A percentile compares a stretch with the other conserved stretches of the same genome.
phyloP scores from a whole-genome alignment of 2,329 filamentous ascomycete genomes.

The Exophiala oligosperma region DNA sequence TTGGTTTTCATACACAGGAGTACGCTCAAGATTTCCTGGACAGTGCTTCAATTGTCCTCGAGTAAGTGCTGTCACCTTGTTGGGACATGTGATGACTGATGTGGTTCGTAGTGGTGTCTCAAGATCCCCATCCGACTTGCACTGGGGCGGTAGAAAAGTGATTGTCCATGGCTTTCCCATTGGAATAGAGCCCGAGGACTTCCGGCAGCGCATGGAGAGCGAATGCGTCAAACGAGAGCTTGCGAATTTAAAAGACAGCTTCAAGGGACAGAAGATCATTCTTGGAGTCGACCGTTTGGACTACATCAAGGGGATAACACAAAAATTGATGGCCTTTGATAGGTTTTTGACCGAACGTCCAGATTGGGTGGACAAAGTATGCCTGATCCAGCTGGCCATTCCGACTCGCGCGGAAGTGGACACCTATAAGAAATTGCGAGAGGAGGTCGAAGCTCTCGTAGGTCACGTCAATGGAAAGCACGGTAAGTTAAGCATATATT shows the following conservation, averaged over 20 bases:
- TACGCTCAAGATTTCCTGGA: slow-evolving; percentile 90
- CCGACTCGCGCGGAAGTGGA: slow-evolving; percentile 83
- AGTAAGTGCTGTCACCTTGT: slow-evolving; percentile 34
- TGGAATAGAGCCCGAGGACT: slow-evolving; percentile 93
- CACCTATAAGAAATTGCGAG: slow-evolving; percentile 89
- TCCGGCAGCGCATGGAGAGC: slow-evolving; percentile 75
- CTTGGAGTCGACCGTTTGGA: slow-evolving; percentile 91
- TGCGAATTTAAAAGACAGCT: slow-evolving; percentile 73
- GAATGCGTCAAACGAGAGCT: slow-evolving; percentile 80
- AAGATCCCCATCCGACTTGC: slow-evolving; percentile 70
- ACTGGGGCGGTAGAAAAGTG: slow-evolving; percentile 78
- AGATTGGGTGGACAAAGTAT: slow-evolving; percentile 90
- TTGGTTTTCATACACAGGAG: slow-evolving; percentile 98
- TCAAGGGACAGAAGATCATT: slow-evolving; percentile 85
- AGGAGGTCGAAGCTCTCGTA: slow-evolving; percentile 87
- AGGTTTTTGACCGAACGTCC: slow-evolving; percentile 90
- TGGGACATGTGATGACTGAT: not conserved
- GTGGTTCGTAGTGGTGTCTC: slow-evolving; percentile 2
- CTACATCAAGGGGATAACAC: slow-evolving; percentile 95
- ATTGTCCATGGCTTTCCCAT: slow-evolving; percentile 91
- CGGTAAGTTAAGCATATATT: slow-evolving; percentile 42
- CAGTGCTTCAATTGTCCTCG: slow-evolving; percentile 82
- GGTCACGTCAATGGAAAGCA: slow-evolving; percentile 94
- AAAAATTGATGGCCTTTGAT: slow-evolving; percentile 90
- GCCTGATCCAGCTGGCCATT: slow-evolving; percentile 89